These are phyloP conservation scores for Vitis rotundifolia DNA, from an alignment of 164 flowering plant genomes.

Conservation along the genomic window DNA sequence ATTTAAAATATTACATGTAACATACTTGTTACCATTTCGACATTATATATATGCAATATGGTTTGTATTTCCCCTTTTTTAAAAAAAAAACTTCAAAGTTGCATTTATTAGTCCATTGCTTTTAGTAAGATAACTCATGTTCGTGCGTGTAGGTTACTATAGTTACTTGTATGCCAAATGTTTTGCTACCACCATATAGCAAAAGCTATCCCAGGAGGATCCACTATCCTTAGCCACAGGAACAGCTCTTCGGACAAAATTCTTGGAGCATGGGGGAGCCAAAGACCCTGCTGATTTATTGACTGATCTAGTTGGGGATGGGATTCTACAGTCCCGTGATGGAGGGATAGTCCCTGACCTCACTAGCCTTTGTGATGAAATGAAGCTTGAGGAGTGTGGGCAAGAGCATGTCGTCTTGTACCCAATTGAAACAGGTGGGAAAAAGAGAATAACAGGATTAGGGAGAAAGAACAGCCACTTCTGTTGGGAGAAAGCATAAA, in stretches of 20 bases:
- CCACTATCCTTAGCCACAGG: conserved; percentile 78
- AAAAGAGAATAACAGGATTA: too few relatives aligned
- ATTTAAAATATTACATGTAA: too few relatives aligned
- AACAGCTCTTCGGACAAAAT: conserved; percentile 61
- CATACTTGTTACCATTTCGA: too few relatives aligned
- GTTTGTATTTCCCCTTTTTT: too few relatives aligned
- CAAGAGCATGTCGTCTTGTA: background rate
- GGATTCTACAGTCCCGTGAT: conserved; percentile 35
- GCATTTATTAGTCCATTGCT: too few relatives aligned
- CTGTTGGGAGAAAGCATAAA: too few relatives aligned
- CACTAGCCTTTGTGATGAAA: conserved; percentile 58
- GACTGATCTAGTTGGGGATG: conserved; percentile 71
- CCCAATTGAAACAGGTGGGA: background rate
- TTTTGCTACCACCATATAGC: conserved; percentile 90
- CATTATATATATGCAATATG: too few relatives aligned
- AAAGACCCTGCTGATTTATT: conserved; percentile 70
- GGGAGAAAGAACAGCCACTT: too few relatives aligned
- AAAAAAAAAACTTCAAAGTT: too few relatives aligned
- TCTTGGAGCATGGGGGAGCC: conserved; percentile 92
- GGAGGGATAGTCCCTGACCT: conserved; percentile 75
- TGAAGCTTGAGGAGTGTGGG: conserved; percentile 30
- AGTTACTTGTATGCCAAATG: conserved; percentile 94
- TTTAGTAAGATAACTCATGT: background rate
- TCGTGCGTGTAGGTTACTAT: conserved; percentile 68
- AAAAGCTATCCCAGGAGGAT: conserved; percentile 72